Conservation (phyloP, 1,139 yeast genomes). For the Lodderomyces jiufengensis region DNA sequence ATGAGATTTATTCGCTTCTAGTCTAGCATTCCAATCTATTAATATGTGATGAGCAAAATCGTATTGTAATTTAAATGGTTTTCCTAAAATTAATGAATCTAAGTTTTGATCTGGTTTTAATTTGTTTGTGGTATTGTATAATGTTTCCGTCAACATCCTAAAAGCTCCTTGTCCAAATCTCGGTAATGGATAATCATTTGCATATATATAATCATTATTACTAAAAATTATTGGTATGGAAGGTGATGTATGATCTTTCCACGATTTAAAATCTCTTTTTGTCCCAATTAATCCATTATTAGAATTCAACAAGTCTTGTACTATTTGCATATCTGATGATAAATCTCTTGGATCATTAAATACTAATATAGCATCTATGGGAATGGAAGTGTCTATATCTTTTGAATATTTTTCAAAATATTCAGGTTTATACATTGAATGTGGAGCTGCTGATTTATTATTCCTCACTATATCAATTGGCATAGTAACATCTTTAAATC, state of each 20-base stretch:
- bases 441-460: slow-evolving; percentile 68
- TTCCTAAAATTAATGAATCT: slow-evolving; percentile 68
- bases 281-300: slow-evolving; percentile 68
- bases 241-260: slow-evolving; percentile 37
- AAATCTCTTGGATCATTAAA: slow-evolving; percentile 91
- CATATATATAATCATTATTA: slow-evolving; percentile 87
- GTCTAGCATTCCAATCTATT: slow-evolving; percentile 51
- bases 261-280: slow-evolving; percentile 24
- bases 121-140: slow-evolving; percentile 57
- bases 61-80: slow-evolving; percentile 78
- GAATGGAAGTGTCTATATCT: slow-evolving; percentile 28
- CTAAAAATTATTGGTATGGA: slow-evolving; percentile 79
- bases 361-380: slow-evolving; percentile 76
- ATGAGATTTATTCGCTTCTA: slow-evolving; percentile 16
- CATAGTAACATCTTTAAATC: slow-evolving; percentile 74
- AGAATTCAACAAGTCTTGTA: slow-evolving; percentile 68
- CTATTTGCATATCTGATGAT: slow-evolving; percentile 81
- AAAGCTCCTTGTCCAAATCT: slow-evolving; percentile 94
- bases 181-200: slow-evolving; percentile 74
- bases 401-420: slow-evolving; percentile 48
- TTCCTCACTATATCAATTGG: slow-evolving; percentile 67
- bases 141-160: slow-evolving; percentile 57
- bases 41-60: slow-evolving; percentile 78
- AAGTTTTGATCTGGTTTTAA: slow-evolving; percentile 40
- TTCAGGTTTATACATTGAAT: slow-evolving; percentile 49